Percentiles rank a stretch among this genome's conserved stretches.
Evolutionary conservation across 1,284 basidiomycete genomes (phyloP).

Genomic region (Coniferiporia weirii): DNA sequence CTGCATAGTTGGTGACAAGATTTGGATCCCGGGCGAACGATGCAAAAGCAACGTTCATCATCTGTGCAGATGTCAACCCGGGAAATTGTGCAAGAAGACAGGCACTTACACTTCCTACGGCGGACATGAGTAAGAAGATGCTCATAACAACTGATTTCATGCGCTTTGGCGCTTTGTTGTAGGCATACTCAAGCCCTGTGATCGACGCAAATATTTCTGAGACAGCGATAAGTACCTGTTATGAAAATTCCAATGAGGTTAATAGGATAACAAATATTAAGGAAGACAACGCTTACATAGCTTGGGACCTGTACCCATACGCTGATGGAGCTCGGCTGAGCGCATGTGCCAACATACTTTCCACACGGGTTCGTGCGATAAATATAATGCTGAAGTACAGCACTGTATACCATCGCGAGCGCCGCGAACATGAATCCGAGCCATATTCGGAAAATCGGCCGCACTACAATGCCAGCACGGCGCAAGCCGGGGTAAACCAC

Average conservation of each 20-base stretch:
- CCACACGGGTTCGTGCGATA: constrained; percentile 45
- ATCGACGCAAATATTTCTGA: constrained; percentile 62
- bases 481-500: constrained; percentile 55
- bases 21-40: constrained; percentile 33
- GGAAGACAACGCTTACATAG: constrained; percentile 5
- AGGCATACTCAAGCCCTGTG: constrained; percentile 58
- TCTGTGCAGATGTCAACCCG: neutral
- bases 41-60: constrained; percentile 12
- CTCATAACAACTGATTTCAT: constrained; percentile 54
- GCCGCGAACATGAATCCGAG: constrained; percentile 59
- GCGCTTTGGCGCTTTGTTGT: constrained; percentile 54
- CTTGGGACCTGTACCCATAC: constrained; percentile 39
- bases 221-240: constrained; percentile 45
- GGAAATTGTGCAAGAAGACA: neutral
- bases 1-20: constrained; percentile 30
- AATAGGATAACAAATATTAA: neutral
- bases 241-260: constrained; percentile 28
- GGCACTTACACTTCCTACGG: constrained; percentile 28
- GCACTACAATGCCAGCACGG: constrained; percentile 46
- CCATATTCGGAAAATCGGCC: constrained; percentile 56
- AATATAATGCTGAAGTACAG: constrained; percentile 47
- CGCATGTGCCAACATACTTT: constrained; percentile 33
- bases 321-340: constrained; percentile 37
- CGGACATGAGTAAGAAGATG: constrained; percentile 49
- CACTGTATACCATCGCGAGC: constrained; percentile 57